Base-by-base conservation (phyloP, 805 yeast species). In the Millerago galiae region DNA sequence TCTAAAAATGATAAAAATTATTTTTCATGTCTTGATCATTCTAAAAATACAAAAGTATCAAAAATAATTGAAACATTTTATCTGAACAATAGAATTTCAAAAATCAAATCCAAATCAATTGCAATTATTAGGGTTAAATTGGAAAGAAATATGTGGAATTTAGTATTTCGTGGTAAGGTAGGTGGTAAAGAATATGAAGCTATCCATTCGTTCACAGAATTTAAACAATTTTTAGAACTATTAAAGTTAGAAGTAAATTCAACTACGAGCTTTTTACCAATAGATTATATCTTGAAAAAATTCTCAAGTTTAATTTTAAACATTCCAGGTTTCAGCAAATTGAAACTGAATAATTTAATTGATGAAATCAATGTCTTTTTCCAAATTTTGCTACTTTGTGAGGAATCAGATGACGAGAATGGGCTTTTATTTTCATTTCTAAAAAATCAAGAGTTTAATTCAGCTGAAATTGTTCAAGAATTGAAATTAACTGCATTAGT, bases 311-410 rank as follows among this genome's bases (percentile, higher is more conserved):
- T 52, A 21, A 14, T 48, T 6, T 38, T 54, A 34, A 54, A 53
- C 30, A 46, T 61, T 12, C 44, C 54, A 10, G 49, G 52, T n/a
- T 56, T 55, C 48, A 69, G 68, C 47, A 79, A 78, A 49, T 54
- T 68, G 34, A 66, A 70, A 37, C 50, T 74, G 29, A 78, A 78
- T 49, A 65, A 72, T 28, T 59, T 75, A 29, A 56, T 78, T 16
- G 67, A 70, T 30, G 61, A 65, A 29, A 48, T 81, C 29, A 81
- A 81, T 49, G 48, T 71, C 8, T 62, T 79, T 29, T 54, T 83
- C 12, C 59, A 68, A 15, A 56, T 67, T n/a, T 47, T 79, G 4
- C 45, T 62, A 7, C 56, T 62, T 34, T 77, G 65, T 48, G 63
- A 64, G 12, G 56, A 63, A 4, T 53, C 66, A 14, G 37, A 54